These are phyloP conservation scores for Kwoniella sp. DNA, from an alignment of 768 basidiomycete genomes.

Conservation along the genomic window DNA sequence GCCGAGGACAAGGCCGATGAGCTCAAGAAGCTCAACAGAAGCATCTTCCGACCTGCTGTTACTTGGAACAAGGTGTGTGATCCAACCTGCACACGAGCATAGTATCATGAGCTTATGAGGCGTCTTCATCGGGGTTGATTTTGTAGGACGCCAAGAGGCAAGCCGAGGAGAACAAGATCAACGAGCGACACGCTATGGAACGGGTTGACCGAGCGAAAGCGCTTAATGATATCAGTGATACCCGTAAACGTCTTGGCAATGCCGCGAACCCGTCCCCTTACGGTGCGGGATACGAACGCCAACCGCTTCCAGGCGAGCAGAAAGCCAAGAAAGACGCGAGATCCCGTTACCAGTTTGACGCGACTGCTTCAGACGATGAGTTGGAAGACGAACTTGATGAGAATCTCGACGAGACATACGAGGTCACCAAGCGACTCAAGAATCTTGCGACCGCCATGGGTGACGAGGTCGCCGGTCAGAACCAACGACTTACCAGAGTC, in stretches of 20 bases:
- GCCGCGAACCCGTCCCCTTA: conserved; percentile 67
- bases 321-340: conserved; percentile 68
- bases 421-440: conserved; percentile 74
- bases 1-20: conserved; percentile 94
- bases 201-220: conserved; percentile 78
- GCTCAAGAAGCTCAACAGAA: conserved; percentile 88
- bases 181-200: conserved; percentile 84
- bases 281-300: conserved; percentile 58
- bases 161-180: conserved; percentile 80
- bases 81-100: too few relatives aligned
- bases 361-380: conserved; percentile 86
- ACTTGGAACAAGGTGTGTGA: conserved; percentile 75
- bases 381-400: conserved; percentile 90
- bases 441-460: conserved; percentile 79
- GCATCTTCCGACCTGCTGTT: conserved; percentile 90
- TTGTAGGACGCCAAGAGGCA: conserved; percentile 72
- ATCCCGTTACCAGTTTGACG: conserved; percentile 87
- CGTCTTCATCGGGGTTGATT: too few relatives aligned
- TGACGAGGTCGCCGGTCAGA: conserved; percentile 85
- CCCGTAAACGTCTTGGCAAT: conserved; percentile 78
- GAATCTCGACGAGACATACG: conserved; percentile 83
- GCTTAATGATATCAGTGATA: conserved; percentile 81
- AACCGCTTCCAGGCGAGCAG: conserved; percentile 61
- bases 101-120: too few relatives aligned
- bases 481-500: conserved; percentile 72